Evolutionary conservation across 371 early-diverging fungal species (phyloP), one percentile per base, ranked within the genome.

Genomic region (Cokeromyces recurvatus): DNA sequence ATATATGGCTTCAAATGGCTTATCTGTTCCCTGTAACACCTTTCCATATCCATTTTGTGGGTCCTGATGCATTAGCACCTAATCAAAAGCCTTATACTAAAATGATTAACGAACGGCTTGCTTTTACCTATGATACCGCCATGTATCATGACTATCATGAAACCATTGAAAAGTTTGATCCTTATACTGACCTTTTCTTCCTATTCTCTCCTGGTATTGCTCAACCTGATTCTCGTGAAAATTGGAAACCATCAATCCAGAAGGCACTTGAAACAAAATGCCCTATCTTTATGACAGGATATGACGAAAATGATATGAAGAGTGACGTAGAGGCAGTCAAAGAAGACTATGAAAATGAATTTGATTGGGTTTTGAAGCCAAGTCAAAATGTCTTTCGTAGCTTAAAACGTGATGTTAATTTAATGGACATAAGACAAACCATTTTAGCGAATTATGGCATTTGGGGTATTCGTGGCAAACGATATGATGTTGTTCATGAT

Each of bases 381-480:
- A 68, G 73, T 20, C 72, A 74, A 51, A 91, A 91, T 45, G 73
- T 60, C 39, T 89, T 89, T 57, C 70, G 81, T 43, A 83, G 84
- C 52, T 59, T 88, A 60, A 89, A 89, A 69, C 77, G 79, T 31
- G 90, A 91, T 57, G 68, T 89, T 44, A 84, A 87, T 46, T 53
- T 86, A 56, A 67, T 79, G 47, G 89, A 91, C 57, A 63, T 91
- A 48, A 68, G 86, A 43, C 81, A 86, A 53, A 80, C 76, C 32
- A 82, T 86, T 16, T 81, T 79, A 54, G 82, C 89, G 48, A 91
- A 91, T 62, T 85, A 86, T 84, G 87, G 87, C 32, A 82, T 91
- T 47, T 90, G 86, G 76, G 88, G 81, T 29, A 82, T 91, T 59
- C 84, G 91, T 51, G 91, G 90, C 38, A 87, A 90, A 61, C 77